Evolutionary conservation across 129 eudicot genomes (phyloP).

Genomic region (Flaveria trinervia): DNA sequence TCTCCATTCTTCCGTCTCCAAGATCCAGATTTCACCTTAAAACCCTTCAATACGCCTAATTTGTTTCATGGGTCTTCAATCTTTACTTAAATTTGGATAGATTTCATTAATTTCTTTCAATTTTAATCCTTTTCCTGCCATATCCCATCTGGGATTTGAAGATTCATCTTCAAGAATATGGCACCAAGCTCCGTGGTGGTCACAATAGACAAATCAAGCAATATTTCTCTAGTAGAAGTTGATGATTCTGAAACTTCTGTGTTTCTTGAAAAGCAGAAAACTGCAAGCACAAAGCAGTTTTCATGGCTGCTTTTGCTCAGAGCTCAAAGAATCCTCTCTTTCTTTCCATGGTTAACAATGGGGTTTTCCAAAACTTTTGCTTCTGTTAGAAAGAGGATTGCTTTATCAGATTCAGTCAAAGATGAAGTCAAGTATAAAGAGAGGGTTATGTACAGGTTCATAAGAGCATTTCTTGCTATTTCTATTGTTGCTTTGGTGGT

Average conservation of each 20-base stretch:
- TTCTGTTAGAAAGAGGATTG: slow-evolving; percentile 59
- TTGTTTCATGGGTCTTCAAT: slow-evolving; percentile 27
- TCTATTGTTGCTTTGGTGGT: slow-evolving; percentile 59
- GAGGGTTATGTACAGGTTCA: slow-evolving; percentile 61
- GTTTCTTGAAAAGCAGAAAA: slow-evolving; percentile 60
- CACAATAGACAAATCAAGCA: slow-evolving; percentile 47
- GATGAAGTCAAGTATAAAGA: slow-evolving; percentile 73
- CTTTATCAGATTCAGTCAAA: slow-evolving; percentile 52
- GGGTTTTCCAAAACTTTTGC: slow-evolving; percentile 37
- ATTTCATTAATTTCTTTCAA: slow-evolving; percentile 1
- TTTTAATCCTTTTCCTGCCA: slow-evolving; percentile 1
- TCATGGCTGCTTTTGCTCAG: slow-evolving; percentile 70
- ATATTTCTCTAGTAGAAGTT: slow-evolving; percentile 48
- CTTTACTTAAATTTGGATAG: background rate
- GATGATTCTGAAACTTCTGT: slow-evolving; percentile 41
- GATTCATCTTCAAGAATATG: slow-evolving; percentile 35
- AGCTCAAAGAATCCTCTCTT: slow-evolving; percentile 57
- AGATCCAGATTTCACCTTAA: slow-evolving; percentile 39
- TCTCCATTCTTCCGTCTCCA: slow-evolving; percentile 22
- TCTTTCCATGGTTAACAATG: slow-evolving; percentile 66
- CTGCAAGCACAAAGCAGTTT: slow-evolving; percentile 72
- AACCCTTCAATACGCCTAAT: slow-evolving; percentile 4
- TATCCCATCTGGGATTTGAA: slow-evolving; percentile 35
- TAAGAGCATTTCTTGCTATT: slow-evolving; percentile 64
- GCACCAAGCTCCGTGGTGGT: slow-evolving; percentile 55